Percentiles rank a stretch among this genome's conserved stretches.
phyloP scores from a whole-genome alignment of 805 yeast genomes.

The Suhomyces sp. region DNA sequence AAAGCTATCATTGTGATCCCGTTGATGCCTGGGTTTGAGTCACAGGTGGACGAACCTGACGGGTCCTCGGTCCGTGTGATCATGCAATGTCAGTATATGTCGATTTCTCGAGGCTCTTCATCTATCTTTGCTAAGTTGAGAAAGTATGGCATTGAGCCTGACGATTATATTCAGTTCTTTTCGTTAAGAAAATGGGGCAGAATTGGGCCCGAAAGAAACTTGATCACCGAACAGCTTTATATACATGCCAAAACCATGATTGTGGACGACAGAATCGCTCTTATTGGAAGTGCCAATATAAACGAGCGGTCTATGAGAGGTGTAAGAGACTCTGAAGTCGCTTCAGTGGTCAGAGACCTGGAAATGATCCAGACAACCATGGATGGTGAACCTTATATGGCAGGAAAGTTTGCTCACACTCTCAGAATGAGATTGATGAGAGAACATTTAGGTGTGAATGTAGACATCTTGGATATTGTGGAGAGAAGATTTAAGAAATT shows the following conservation, averaged over 20 bases:
- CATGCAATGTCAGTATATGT: constrained; percentile 93
- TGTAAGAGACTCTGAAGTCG: constrained; percentile 89
- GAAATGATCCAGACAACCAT: constrained; percentile 65
- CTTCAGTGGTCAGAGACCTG: constrained; percentile 82
- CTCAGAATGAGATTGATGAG: constrained; percentile 90
- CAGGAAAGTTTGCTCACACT: constrained; percentile 86
- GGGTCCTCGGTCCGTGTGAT: constrained; percentile 94
- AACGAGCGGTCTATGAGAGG: constrained; percentile 97
- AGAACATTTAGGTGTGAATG: constrained; percentile 93
- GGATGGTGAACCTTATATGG: constrained; percentile 80
- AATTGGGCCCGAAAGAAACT: constrained; percentile 67
- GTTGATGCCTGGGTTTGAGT: constrained; percentile 94
- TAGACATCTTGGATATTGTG: constrained; percentile 76
- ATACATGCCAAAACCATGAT: constrained; percentile 90
- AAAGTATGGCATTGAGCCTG: constrained; percentile 80
- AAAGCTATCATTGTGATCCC: constrained; percentile 90
- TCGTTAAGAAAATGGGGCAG: constrained; percentile 95
- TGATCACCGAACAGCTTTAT: constrained; percentile 88
- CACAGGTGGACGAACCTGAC: constrained; percentile 88
- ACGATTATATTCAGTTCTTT: constrained; percentile 86
- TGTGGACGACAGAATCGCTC: constrained; percentile 90
- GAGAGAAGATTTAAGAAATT: constrained; percentile 64
- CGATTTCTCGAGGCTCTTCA: constrained; percentile 85
- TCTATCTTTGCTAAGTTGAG: constrained; percentile 82
- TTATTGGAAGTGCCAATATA: constrained; percentile 95